Conservation (phyloP, 1,284 basidiomycete genomes). For the Hemileia vastatrix region DNA sequence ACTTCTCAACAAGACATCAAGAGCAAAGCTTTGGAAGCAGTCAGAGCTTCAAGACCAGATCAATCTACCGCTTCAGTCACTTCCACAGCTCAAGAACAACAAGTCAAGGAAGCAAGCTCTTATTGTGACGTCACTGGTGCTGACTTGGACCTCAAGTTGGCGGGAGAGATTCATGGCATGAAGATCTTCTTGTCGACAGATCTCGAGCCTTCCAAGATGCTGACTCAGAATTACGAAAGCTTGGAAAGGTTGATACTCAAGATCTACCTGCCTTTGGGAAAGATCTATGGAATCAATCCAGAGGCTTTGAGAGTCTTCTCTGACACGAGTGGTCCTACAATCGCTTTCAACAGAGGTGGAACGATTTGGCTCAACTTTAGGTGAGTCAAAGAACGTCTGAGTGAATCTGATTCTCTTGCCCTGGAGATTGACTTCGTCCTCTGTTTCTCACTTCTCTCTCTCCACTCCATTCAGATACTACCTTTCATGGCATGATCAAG, state of each 20-base stretch:
- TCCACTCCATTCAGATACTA: conserved; percentile 31
- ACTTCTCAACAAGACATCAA: neutral
- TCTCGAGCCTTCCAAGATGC: conserved; percentile 31
- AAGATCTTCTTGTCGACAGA: conserved; percentile 37
- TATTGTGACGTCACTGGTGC: conserved; percentile 39
- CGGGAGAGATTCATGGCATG: conserved; percentile 37
- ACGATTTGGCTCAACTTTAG: conserved; percentile 38
- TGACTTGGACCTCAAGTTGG: conserved; percentile 36
- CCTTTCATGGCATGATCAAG: conserved; percentile 39
- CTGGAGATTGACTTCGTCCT: neutral
- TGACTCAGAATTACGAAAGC: conserved; percentile 31
- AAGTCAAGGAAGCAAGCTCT: conserved; percentile 36
- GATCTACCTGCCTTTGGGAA: conserved; percentile 37
- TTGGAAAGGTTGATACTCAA: conserved; percentile 36
- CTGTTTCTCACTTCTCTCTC: neutral
- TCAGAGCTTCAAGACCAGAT: neutral
- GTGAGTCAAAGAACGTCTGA: neutral
- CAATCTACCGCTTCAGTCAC: neutral
- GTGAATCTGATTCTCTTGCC: neutral
- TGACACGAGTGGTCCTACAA: conserved; percentile 37
- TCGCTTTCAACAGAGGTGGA: conserved; percentile 43
- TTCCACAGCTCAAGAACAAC: conserved; percentile 24
- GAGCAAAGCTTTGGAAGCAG: neutral
- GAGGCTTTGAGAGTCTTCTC: conserved; percentile 36
- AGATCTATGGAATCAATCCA: conserved; percentile 36